Base-by-base conservation (phyloP, 2,329 filamentous ascomycete species). In the Trichocomaceae sp. region DNA sequence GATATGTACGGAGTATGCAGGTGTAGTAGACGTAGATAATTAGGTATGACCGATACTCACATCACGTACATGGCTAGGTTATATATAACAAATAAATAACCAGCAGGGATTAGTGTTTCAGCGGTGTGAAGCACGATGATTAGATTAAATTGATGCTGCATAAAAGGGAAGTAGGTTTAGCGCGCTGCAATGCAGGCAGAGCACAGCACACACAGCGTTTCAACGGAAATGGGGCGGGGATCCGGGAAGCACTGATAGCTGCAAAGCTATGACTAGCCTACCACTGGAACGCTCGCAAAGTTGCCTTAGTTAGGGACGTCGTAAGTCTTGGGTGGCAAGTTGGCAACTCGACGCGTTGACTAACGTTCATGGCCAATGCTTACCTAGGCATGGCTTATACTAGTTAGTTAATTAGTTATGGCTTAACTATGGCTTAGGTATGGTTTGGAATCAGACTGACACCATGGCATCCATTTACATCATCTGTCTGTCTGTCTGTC, bases 151-250 rank as follows among this genome's bases (percentile, higher is more conserved):
- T 4, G 23, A 20, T 8, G 17, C 26, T 17, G 17, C 17, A 42
- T 20, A 22, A 42, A 13, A 42, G 7, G 5, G 19, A 20, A 35
- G 10, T 35, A 35, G 31, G 31, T 35, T 35, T 35, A 35, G 31
- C 31, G 15, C 9, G 17, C 17, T 44, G 41, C 20, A 44, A 44
- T 44, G 17, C 41, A 44, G 20, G 9, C 15, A 20, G 17, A 29
- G 41, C 41, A 44, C 41, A 44, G 9, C 17, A 19, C 41, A 19
- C 17, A 19, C 41, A 10, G 41, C 41, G 41, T 44, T 20, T 44
- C 31, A 13, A 35, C 12, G 31, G 31, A 47, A 31, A 29, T 49
- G 54, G 49, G 49, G 49, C 54, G 54, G 54, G 54, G 50, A 52
- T 23, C 50, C 54, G 33, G 54, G 37, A 56, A 52, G 54, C 13